Percentiles rank a stretch among this genome's conserved stretches.
These are phyloP conservation scores for Aspergillus sp. DNA, from an alignment of 2,329 filamentous ascomycete species.

Conservation along the genomic window DNA sequence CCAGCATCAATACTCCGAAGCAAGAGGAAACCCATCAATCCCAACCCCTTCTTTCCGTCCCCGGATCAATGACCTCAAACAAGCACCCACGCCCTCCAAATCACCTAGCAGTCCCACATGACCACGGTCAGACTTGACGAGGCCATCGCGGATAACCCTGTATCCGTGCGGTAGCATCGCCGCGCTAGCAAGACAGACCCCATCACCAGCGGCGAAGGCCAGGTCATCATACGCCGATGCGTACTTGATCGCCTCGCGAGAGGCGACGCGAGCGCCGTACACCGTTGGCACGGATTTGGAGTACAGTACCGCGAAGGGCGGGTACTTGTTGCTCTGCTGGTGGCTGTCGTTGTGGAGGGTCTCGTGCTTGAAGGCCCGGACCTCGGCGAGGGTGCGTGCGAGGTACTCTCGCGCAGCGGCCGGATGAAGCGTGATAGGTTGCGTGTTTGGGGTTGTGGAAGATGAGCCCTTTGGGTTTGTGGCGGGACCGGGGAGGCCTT, in stretches of 20 bases:
- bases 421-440: conserved; percentile 51
- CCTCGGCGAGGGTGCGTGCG: conserved; percentile 68
- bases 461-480: conserved; percentile 25
- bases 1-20: background rate
- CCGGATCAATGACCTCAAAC: conserved; percentile 65
- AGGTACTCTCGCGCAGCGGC: conserved; percentile 67
- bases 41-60: conserved; percentile 74
- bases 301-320: conserved; percentile 79
- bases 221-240: conserved; percentile 82
- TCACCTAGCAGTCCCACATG: conserved; percentile 88
- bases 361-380: conserved; percentile 73
- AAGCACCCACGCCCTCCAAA: conserved; percentile 74
- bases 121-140: conserved; percentile 77
- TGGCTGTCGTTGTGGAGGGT: conserved; percentile 62
- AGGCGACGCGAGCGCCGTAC: conserved; percentile 72
- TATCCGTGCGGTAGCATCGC: conserved; percentile 85
- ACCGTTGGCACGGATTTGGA: conserved; percentile 85
- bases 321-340: conserved; percentile 69
- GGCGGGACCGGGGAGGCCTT: conserved; percentile 27
- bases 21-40: conserved; percentile 42
- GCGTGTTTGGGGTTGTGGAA: conserved; percentile 25
- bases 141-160: conserved; percentile 67
- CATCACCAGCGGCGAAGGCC: conserved; percentile 82
- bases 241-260: conserved; percentile 70
- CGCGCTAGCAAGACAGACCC: conserved; percentile 80